Conservation (phyloP, 2,329 filamentous ascomycete species). For the Penicillium digitatum region DNA sequence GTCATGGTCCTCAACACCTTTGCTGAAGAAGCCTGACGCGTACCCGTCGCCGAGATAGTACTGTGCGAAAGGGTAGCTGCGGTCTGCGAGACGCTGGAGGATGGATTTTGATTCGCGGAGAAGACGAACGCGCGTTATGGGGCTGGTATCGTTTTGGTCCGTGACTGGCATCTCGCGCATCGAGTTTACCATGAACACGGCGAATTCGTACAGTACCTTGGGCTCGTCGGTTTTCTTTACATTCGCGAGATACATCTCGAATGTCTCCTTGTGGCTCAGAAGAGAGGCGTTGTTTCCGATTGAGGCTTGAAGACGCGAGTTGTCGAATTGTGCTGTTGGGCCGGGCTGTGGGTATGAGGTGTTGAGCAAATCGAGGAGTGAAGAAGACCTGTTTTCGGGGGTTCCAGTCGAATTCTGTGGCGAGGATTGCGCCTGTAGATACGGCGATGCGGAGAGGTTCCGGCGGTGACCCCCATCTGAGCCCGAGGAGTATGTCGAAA, state of each 20-base stretch:
- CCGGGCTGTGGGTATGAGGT: slow-evolving; percentile 75
- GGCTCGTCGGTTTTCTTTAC: slow-evolving; percentile 94
- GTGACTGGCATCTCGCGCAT: slow-evolving; percentile 71
- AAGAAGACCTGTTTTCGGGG: slow-evolving; percentile 55
- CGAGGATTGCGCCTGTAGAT: slow-evolving; percentile 46
- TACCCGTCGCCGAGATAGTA: slow-evolving; percentile 96
- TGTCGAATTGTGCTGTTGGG: slow-evolving; percentile 67
- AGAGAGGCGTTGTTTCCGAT: slow-evolving; percentile 89
- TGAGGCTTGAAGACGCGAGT: slow-evolving; percentile 70
- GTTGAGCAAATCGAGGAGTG: slow-evolving; percentile 60
- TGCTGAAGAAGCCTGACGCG: slow-evolving; percentile 90
- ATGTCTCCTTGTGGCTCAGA: slow-evolving; percentile 83
- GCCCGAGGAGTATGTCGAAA: slow-evolving; percentile 69
- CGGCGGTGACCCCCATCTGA: slow-evolving; percentile 67
- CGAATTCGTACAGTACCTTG: slow-evolving; percentile 92
- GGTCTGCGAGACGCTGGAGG: slow-evolving; percentile 77
- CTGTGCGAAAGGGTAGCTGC: slow-evolving; percentile 92
- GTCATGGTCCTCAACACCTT: slow-evolving; percentile 87
- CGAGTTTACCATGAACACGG: slow-evolving; percentile 85
- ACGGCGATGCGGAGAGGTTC: slow-evolving; percentile 51
- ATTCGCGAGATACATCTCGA: slow-evolving; percentile 96
- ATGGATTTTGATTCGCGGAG: slow-evolving; percentile 85
- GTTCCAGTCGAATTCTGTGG: slow-evolving; percentile 52
- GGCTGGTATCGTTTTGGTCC: slow-evolving; percentile 27
- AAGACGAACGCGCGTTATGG: slow-evolving; percentile 60